A percentile compares a stretch with the other conserved stretches of the same genome.
Conservation (phyloP, 2,329 filamentous ascomycete genomes). For the Microcyclosporella mali region DNA sequence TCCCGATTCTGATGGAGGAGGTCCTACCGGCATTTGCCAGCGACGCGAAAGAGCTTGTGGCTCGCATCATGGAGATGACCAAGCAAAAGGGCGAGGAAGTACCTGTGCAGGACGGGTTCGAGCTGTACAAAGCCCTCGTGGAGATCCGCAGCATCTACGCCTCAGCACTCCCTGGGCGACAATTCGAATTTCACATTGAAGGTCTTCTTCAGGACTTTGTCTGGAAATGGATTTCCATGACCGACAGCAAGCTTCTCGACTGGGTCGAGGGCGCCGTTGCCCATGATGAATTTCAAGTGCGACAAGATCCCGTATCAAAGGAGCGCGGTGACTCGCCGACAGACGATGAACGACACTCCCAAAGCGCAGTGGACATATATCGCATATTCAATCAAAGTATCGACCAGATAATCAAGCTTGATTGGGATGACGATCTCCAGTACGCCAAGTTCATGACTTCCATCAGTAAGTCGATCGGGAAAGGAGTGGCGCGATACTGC, state of each 20-base stretch:
- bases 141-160: conserved; percentile 76
- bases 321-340: conserved; percentile 45
- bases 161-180: conserved; percentile 61
- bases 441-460: conserved; percentile 97
- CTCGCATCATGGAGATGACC: conserved; percentile 69
- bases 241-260: conserved; percentile 69
- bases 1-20: conserved; percentile 70
- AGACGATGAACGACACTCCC: conserved; percentile 83
- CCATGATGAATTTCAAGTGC: conserved; percentile 77
- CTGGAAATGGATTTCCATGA: conserved; percentile 85
- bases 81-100: conserved; percentile 67
- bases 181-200: conserved; percentile 85
- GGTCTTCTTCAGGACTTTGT: conserved; percentile 83
- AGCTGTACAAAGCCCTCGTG: conserved; percentile 82
- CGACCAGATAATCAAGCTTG: conserved; percentile 75
- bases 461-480: conserved; percentile 74
- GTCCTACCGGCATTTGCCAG: conserved; percentile 86
- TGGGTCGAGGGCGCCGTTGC: conserved; percentile 89
- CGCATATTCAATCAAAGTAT: conserved; percentile 87
- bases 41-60: conserved; percentile 79
- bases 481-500: conserved; percentile 81
- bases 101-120: conserved; percentile 85
- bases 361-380: conserved; percentile 90
- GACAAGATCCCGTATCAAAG: conserved; percentile 57
- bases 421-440: conserved; percentile 90